phyloP scores from a whole-genome alignment of 805 yeast genomes.

The Wickerhamiella vanderwaltii region DNA sequence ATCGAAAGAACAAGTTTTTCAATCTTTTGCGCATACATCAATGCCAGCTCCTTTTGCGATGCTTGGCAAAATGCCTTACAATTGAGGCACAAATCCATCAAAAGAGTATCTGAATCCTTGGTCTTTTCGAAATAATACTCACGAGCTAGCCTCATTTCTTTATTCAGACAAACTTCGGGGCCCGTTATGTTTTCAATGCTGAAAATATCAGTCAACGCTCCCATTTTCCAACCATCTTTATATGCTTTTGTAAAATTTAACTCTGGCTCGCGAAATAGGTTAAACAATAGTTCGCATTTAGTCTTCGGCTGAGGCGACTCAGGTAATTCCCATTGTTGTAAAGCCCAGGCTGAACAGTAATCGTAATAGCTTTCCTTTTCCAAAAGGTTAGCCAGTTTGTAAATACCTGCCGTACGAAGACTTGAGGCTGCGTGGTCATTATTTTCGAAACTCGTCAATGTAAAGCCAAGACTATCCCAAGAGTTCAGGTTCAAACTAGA shows the following conservation, averaged over 20 bases:
- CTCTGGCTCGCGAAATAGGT: constrained; percentile 32
- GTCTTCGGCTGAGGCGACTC: constrained; percentile 28
- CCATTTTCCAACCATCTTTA: neutral
- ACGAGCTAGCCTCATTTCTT: constrained; percentile 11
- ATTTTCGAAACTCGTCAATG: constrained; percentile 10
- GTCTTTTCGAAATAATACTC: constrained; percentile 25
- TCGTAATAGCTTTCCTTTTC: constrained; percentile 11
- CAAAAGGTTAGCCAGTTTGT: constrained; percentile 12
- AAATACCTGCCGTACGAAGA: constrained; percentile 14
- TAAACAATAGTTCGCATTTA: constrained; percentile 41
- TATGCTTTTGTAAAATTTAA: constrained; percentile 4
- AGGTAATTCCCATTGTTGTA: constrained; percentile 68
- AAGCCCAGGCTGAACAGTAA: constrained; percentile 45
- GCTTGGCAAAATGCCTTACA: constrained; percentile 13
- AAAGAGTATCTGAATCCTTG: neutral
- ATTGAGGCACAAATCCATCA: constrained; percentile 12
- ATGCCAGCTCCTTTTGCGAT: constrained; percentile 3
- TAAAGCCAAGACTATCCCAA: constrained; percentile 13
- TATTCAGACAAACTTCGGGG: neutral
- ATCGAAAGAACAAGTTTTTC: constrained; percentile 10
- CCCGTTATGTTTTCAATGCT: neutral
- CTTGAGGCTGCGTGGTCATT: neutral
- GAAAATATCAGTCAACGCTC: neutral
- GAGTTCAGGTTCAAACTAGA: neutral
- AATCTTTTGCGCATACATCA: constrained; percentile 13